A percentile compares a stretch with the other conserved stretches of the same genome.
These are phyloP conservation scores for Naumovozyma castellii DNA, from an alignment of 805 yeast genomes.

Conservation along the genomic window DNA sequence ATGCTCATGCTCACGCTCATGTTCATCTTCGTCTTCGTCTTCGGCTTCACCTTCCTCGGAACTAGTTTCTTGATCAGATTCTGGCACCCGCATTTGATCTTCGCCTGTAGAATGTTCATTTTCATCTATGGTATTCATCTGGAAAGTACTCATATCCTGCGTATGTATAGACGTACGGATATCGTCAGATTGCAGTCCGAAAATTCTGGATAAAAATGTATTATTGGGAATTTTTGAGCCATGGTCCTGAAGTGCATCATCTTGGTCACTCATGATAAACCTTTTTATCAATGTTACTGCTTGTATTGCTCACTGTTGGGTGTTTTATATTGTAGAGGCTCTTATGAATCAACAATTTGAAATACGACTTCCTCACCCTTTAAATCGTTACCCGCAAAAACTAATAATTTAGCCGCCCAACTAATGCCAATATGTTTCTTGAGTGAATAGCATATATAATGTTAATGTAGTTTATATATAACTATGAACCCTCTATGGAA, in stretches of 20 bases:
- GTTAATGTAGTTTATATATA: background rate
- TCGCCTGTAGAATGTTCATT: slow-evolving; percentile 2
- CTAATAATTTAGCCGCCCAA: background rate
- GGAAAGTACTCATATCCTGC: slow-evolving; percentile 23
- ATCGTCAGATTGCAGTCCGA: slow-evolving; percentile 26
- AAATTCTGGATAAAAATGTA: slow-evolving; percentile 27
- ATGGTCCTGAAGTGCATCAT: slow-evolving; percentile 3
- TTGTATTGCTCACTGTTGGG: too few species aligned
- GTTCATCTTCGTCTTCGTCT: slow-evolving; percentile 6
- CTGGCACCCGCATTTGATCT: slow-evolving; percentile 22
- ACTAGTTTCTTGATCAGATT: slow-evolving; percentile 28
- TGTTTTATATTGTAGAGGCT: too few species aligned
- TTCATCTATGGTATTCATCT: slow-evolving; percentile 2
- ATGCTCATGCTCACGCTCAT: too few species aligned
- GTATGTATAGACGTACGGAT: slow-evolving; percentile 20
- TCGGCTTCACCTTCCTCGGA: slow-evolving; percentile 18
- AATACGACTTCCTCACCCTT: too few species aligned
- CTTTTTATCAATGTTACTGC: background rate
- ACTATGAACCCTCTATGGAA: slow-evolving; percentile 8
- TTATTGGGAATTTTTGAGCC: slow-evolving; percentile 10
- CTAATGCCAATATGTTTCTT: background rate
- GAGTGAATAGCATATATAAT: background rate
- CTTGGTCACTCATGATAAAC: slow-evolving; percentile 2
- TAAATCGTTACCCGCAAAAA: background rate
- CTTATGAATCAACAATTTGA: too few species aligned